Evolutionary conservation across 352 stramenopile genomes (phyloP).

Genomic region (Phytophthora cactorum): DNA sequence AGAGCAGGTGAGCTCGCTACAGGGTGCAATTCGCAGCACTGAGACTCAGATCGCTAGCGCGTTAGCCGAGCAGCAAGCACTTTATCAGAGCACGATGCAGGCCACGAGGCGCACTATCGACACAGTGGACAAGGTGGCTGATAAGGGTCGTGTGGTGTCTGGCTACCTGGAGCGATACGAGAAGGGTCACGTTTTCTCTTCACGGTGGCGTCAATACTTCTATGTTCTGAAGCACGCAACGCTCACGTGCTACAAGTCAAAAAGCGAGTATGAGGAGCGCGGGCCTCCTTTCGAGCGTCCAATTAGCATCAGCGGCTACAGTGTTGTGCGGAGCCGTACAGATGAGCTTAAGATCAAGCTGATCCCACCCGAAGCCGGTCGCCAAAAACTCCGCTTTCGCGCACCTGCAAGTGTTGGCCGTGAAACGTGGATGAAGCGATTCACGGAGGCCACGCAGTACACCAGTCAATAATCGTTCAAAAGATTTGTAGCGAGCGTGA

Average conservation of each 20-base stretch:
- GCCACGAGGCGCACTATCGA: constrained; percentile 79
- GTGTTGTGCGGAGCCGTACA: constrained; percentile 70
- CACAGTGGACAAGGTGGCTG: constrained; percentile 73
- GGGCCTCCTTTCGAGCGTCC: constrained; percentile 52
- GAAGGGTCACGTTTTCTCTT: constrained; percentile 74
- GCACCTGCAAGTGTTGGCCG: constrained; percentile 74
- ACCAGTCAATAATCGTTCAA: constrained; percentile 26
- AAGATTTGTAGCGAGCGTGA: neutral
- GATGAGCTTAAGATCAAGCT: constrained; percentile 87
- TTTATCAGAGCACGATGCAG: constrained; percentile 84
- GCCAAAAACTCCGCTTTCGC: constrained; percentile 72
- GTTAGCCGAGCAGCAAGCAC: constrained; percentile 58
- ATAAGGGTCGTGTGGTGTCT: constrained; percentile 67
- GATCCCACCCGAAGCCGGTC: constrained; percentile 65
- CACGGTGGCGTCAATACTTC: constrained; percentile 81
- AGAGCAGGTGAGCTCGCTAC: constrained; percentile 45
- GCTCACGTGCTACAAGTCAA: constrained; percentile 79
- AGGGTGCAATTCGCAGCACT: constrained; percentile 45
- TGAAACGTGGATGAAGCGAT: constrained; percentile 82
- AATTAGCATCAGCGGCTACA: constrained; percentile 70
- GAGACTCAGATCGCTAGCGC: constrained; percentile 56
- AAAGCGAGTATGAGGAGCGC: constrained; percentile 75
- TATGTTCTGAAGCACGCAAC: constrained; percentile 73
- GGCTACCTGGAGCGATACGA: constrained; percentile 83
- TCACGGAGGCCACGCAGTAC: constrained; percentile 70